Base-by-base conservation (phyloP, 495 filamentous ascomycete genomes). In the Penicillium steckii region DNA sequence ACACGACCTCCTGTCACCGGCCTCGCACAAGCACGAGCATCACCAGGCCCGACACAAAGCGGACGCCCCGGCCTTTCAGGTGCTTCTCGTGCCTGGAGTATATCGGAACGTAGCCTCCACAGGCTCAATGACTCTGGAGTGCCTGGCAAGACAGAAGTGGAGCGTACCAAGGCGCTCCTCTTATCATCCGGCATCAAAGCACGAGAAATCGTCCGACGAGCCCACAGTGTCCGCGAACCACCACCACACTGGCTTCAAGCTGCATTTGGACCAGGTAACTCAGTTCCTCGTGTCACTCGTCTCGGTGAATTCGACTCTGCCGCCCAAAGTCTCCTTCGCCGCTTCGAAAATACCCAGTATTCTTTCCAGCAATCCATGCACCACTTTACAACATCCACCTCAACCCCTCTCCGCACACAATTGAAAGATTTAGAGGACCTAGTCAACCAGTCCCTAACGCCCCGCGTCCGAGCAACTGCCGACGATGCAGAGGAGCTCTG, bases 141-240 rank as follows among this genome's bases (percentile, higher is more conserved):
- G 0, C 65, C 70, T 8, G 61, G 61, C 27, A 83, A 81, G 53
- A 78, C 80, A 10, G 91, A 96, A 57, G 79, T 94, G 17, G 88
- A 87, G 44, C 83, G 89, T 33, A 79, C 88, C 2, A 76, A 81
- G 47, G 80, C 90, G 2, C 75, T 95, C 1, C 80, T 95, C 23
- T 75, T 96, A 26, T 89, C 85, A 51, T 87, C 89, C 0, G 91
- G 91, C 38, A 84, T 95, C 64, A 93, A 93, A 67, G 91, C 91
- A 1, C 81, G 83, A 53, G 88, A 91, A 60, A 87, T 96, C 50
- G 74, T 77, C 32, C 80, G 84, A 9, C 79, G 85, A 41, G 84
- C 86, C 15, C 72, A 85, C 32, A 76, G 75, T 25, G 40, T 70
- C 38, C 68, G 74, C 44, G 53, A 65, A 35, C 56, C 75, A 57